These are phyloP conservation scores for Pythium periplocum DNA, from an alignment of 352 stramenopile species.

Conservation along the genomic window DNA sequence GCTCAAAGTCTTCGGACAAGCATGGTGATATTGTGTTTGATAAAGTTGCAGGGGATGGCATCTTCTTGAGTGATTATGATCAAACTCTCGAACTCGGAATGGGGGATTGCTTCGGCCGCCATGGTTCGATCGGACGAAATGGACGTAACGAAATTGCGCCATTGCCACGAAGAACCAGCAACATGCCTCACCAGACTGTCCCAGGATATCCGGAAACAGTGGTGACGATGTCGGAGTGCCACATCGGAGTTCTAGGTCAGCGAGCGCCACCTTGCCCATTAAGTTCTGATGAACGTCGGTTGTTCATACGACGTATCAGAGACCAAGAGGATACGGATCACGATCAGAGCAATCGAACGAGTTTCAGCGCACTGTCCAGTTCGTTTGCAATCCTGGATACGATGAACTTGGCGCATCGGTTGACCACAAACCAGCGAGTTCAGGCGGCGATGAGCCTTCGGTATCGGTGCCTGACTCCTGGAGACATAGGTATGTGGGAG, in stretches of 20 bases:
- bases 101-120: constrained; percentile 21
- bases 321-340: background rate
- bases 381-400: constrained; percentile 24
- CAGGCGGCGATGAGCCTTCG: constrained; percentile 18
- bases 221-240: constrained; percentile 33
- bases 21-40: constrained; percentile 12
- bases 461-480: constrained; percentile 17
- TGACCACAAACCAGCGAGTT: constrained; percentile 20
- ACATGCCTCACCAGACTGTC: background rate
- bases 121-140: background rate
- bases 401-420: constrained; percentile 17
- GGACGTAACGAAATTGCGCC: too few species aligned
- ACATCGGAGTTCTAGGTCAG: constrained; percentile 25
- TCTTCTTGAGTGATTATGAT: constrained; percentile 30
- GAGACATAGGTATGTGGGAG: constrained; percentile 14
- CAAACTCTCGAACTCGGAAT: constrained; percentile 16
- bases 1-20: too few species aligned
- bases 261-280: constrained; percentile 8
- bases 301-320: constrained; percentile 18
- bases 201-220: constrained; percentile 22
- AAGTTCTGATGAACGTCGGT: constrained; percentile 11
- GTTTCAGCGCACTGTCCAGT: constrained; percentile 17
- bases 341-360: background rate
- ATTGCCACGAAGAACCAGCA: constrained; percentile 3
- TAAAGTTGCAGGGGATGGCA: constrained; percentile 21